phyloP scores from a whole-genome alignment of 495 filamentous ascomycete species.

The Diplogelasinospora grovesii region DNA sequence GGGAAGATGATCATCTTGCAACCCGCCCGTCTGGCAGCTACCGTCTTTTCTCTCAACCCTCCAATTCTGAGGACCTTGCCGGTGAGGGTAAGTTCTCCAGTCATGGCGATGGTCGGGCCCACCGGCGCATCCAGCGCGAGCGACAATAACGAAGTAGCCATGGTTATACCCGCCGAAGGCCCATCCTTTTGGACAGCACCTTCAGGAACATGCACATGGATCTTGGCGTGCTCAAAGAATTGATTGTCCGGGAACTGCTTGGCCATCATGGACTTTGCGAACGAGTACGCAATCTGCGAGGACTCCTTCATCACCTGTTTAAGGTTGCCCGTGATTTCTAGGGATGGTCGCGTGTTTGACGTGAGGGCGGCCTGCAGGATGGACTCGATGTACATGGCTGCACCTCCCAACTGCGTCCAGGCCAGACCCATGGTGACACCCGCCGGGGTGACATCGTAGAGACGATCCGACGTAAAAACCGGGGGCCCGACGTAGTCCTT shows the following conservation, averaged over 20 bases:
- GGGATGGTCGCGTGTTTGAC: constrained; percentile 60
- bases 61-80: constrained; percentile 97
- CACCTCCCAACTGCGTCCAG: constrained; percentile 97
- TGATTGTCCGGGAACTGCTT: constrained; percentile 77
- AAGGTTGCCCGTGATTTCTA: constrained; percentile 90
- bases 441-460: constrained; percentile 92
- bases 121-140: constrained; percentile 73
- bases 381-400: constrained; percentile 93
- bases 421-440: constrained; percentile 98
- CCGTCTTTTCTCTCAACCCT: constrained; percentile 96
- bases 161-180: constrained; percentile 92
- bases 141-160: constrained; percentile 86
- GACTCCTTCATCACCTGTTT: constrained; percentile 99
- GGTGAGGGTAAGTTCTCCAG: constrained; percentile 94
- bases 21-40: constrained; percentile 87
- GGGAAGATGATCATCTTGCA: constrained; percentile 96
- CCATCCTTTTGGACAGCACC: constrained; percentile 95
- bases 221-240: constrained; percentile 93
- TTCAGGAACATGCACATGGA: constrained; percentile 96
- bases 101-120: constrained; percentile 92
- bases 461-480: constrained; percentile 87
- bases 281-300: constrained; percentile 88
- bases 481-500: constrained; percentile 98
- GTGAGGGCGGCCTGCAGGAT: constrained; percentile 80
- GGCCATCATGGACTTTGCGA: constrained; percentile 83